phyloP scores from a whole-genome alignment of 306 rosid genomes.

The Begonia loranthoides region DNA sequence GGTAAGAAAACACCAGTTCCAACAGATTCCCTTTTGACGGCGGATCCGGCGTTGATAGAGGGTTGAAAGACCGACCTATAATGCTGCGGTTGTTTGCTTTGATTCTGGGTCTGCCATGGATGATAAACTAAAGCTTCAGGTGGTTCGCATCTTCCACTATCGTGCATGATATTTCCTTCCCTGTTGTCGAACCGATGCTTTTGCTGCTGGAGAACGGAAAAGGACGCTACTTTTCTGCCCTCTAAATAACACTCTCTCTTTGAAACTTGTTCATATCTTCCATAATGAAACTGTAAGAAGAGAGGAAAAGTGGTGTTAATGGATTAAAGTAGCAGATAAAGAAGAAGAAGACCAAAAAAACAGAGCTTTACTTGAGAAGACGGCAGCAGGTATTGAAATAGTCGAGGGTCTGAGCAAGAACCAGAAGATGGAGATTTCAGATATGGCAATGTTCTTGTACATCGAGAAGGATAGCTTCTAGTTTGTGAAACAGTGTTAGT shows the following conservation, averaged over 20 bases:
- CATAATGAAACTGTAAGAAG: conserved; percentile 18
- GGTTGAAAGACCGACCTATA: conserved; percentile 16
- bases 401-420: conserved; percentile 16
- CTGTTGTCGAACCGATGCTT: conserved; percentile 25
- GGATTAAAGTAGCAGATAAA: background rate
- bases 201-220: conserved; percentile 30
- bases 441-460: conserved; percentile 4
- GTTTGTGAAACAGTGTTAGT: conserved; percentile 1
- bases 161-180: conserved; percentile 17
- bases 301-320: background rate
- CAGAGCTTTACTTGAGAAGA: conserved; percentile 18
- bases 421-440: conserved; percentile 7
- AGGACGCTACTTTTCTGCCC: conserved; percentile 28
- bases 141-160: conserved; percentile 18
- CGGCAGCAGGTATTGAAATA: conserved; percentile 10
- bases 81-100: conserved; percentile 16
- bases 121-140: conserved; percentile 30
- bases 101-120: conserved; percentile 20
- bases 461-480: conserved; percentile 17
- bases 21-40: conserved; percentile 27
- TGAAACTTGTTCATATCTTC: conserved; percentile 17
- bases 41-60: conserved; percentile 20
- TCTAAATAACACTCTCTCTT: conserved; percentile 23
- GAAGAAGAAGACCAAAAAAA: background rate
- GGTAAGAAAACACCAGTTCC: conserved; percentile 94